Conservation (phyloP, 2,329 filamentous ascomycete genomes). For the Aspergillus spinulosporus region DNA sequence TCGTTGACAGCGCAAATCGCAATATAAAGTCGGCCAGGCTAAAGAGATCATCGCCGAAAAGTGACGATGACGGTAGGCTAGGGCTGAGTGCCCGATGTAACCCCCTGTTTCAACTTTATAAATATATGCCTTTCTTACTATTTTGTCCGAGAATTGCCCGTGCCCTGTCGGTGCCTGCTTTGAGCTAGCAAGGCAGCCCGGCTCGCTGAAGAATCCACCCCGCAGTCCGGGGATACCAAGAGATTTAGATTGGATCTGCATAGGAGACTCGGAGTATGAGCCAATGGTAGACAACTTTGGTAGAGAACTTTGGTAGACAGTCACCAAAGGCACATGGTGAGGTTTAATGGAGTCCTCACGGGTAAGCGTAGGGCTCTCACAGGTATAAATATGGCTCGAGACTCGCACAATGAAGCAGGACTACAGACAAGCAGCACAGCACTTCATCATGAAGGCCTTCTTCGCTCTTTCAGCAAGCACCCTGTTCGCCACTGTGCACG, state of each 20-base stretch:
- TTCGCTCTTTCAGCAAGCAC: not conserved
- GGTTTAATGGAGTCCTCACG: no score
- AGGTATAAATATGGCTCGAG: no score
- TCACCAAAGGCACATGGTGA: no score
- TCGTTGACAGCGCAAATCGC: no score
- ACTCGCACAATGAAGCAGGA: no score
- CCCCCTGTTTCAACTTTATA: not conserved
- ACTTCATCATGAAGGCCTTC: not conserved
- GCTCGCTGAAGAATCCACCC: not conserved
- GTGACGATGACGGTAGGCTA: no score
- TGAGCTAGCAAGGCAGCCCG: not conserved
- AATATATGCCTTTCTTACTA: not conserved
- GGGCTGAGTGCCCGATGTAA: not conserved
- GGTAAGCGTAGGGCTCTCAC: no score
- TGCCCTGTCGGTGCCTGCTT: not conserved
- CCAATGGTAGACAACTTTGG: not conserved
- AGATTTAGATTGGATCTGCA: not conserved
- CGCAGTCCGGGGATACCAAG: not conserved
- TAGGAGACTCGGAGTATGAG: not conserved
- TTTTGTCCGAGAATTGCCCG: not conserved
- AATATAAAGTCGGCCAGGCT: no score
- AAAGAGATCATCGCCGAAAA: no score
- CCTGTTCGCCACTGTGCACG: not conserved
- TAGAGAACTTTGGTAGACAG: not conserved
- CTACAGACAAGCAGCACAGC: no score